phyloP scores from a whole-genome alignment of 2,329 filamentous ascomycete genomes.

The Daldinia sp. region DNA sequence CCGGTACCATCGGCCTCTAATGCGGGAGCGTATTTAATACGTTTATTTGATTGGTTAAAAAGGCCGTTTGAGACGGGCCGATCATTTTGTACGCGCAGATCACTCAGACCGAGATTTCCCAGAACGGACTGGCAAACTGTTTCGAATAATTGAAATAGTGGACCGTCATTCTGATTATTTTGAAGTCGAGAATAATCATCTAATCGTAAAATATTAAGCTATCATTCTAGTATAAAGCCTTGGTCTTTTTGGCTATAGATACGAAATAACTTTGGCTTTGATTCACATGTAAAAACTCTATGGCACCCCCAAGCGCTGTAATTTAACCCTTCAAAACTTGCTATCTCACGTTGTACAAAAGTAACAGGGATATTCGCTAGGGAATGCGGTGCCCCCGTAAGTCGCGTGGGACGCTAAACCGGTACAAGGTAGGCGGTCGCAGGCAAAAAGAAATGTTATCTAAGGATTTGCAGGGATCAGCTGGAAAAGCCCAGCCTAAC shows the following conservation, averaged over 20 bases:
- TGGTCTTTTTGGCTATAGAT: neutral
- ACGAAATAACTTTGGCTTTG: no score
- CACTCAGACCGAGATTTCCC: constrained; percentile 10
- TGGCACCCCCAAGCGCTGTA: no score
- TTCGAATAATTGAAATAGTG: neutral
- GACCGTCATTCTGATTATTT: neutral
- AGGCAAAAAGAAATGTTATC: constrained; percentile 8
- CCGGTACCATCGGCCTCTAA: constrained; percentile 23
- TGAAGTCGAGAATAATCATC: neutral
- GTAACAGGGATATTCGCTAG: constrained; percentile 20
- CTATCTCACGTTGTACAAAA: constrained; percentile 29
- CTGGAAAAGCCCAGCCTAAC: constrained; percentile 7
- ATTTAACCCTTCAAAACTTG: neutral
- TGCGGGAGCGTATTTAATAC: constrained; percentile 19
- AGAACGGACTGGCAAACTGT: neutral
- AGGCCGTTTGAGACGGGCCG: constrained; percentile 19
- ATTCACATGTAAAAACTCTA: neutral
- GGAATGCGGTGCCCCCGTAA: constrained; percentile 3
- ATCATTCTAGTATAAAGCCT: neutral
- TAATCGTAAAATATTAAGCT: neutral
- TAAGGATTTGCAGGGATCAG: constrained; percentile 3
- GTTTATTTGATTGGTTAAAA: constrained; percentile 20
- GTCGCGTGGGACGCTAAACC: constrained; percentile 28
- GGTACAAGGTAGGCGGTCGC: constrained; percentile 20
- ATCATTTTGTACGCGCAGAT: constrained; percentile 19